phyloP scores from a whole-genome alignment of 139 green algal genomes.

The Coelastrella sp. region DNA sequence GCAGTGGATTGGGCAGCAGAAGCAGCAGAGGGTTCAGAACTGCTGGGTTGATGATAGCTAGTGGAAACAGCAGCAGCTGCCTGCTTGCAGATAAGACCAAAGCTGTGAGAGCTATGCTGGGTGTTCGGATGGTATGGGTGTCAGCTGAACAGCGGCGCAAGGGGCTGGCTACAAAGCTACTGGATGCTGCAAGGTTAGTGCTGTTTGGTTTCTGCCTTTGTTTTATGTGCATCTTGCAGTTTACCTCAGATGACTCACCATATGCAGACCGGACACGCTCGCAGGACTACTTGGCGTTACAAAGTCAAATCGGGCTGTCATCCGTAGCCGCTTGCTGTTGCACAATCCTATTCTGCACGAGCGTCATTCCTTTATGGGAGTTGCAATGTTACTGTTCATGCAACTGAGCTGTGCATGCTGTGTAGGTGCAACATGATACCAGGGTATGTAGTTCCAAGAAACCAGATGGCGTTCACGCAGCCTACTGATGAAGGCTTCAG shows the following conservation, averaged over 20 bases:
- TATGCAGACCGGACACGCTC: too few relatives aligned
- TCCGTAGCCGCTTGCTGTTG: too few relatives aligned
- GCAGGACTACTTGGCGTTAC: too few relatives aligned
- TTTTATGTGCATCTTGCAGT: background rate
- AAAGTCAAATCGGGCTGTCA: too few relatives aligned
- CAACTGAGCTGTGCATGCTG: background rate
- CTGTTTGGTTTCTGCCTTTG: background rate
- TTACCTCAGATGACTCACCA: too few relatives aligned
- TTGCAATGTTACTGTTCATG: too few relatives aligned
- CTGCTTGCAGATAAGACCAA: constrained; percentile 11
- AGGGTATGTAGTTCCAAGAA: constrained; percentile 42
- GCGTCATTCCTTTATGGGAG: too few relatives aligned
- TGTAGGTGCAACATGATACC: constrained; percentile 49
- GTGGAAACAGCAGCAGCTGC: background rate
- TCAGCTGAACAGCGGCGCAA: constrained; percentile 37
- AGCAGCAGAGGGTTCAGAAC: background rate
- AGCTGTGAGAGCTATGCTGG: constrained; percentile 33
- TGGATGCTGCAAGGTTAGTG: constrained; percentile 41
- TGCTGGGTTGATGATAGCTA: background rate
- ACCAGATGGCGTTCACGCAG: constrained; percentile 42
- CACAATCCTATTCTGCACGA: too few relatives aligned
- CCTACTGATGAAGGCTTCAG: constrained; percentile 19
- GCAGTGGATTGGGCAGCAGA: constrained; percentile 12
- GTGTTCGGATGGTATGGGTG: constrained; percentile 49
- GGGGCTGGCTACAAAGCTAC: constrained; percentile 41